These are phyloP conservation scores for Amaranthus hypochondriacus DNA, from an alignment of 148 eudicot species.

Conservation along the genomic window DNA sequence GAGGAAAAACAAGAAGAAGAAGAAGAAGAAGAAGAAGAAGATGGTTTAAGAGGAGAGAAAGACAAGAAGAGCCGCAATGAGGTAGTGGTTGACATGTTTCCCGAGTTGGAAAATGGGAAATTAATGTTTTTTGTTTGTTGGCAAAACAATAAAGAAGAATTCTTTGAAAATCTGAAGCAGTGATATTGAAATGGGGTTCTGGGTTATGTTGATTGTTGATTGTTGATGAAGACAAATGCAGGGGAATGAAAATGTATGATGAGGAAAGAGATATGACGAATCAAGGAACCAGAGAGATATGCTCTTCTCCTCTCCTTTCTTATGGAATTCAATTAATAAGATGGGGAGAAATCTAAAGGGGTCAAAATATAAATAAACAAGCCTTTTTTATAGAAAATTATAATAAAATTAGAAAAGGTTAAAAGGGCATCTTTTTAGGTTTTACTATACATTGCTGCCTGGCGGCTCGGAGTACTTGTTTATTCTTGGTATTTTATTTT, in stretches of 20 bases:
- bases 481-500: too few relatives aligned
- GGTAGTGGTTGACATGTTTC: conserved; percentile 31
- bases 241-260: not conserved
- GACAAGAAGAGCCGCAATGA: conserved; percentile 37
- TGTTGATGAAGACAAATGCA: not conserved
- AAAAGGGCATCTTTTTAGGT: too few relatives aligned
- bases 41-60: conserved; percentile 14
- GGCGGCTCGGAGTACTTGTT: too few relatives aligned
- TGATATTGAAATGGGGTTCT: conserved; percentile 4
- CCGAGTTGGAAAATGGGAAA: not conserved
- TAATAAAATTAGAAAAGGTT: too few relatives aligned
- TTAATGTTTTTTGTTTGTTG: not conserved
- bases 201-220: not conserved
- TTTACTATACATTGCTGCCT: too few relatives aligned
- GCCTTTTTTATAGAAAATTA: too few relatives aligned
- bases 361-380: too few relatives aligned
- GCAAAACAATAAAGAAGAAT: not conserved
- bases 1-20: not conserved
- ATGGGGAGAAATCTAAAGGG: too few relatives aligned
- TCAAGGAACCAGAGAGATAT: conserved; percentile 12
- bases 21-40: conserved; percentile 9
- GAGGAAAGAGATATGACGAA: conserved; percentile 13
- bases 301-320: not conserved
- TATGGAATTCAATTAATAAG: too few relatives aligned
- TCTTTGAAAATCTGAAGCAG: not conserved